Base-by-base conservation (phyloP, 2,329 filamentous ascomycete genomes). In the Cercospora sojina region DNA sequence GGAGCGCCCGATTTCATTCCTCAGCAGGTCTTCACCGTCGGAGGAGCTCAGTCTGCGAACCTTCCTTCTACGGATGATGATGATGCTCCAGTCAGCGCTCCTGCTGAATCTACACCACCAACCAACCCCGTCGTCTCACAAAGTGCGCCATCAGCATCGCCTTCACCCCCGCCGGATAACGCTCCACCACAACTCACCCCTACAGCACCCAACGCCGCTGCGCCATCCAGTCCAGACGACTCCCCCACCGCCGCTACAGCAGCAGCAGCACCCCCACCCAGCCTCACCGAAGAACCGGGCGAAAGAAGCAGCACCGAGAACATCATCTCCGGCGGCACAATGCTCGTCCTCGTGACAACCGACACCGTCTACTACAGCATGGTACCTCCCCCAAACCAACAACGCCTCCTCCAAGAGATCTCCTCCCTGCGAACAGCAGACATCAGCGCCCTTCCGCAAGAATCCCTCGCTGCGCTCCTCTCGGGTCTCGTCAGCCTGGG, bases 341-440 rank as follows among this genome's bases (percentile, higher is more conserved):
- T 59, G 18, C 12, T 41, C 35, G 35, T 59, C 10, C 12, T 41
- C 35, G 35, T 41, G 2, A 67, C 65, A 13, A n/a, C n/a, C n/a
- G 38, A 67, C 7, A 67, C 65, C 0, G 65, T 67, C 18, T 67
- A 60, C 32, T 67, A 67, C 62, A 67, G 65, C 57, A 64, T 64
- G 57, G 35, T 60, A 2, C n/a, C 59, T 3, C 12, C 43, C 9
- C 57, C 57, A 53, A 49, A n/a, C 3, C 43, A 59, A 18, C 65
- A 62, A 32, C 20, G 51, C 7, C 4, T 62, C 1, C 55, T 66
- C 7, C 18, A 58, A 16, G 59, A 13, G 6, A 12, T 53, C 10
- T 27, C 31, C 3, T 49, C 43, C 13, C 27, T 51, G 23, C 23
- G 13, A 27, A 27, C 47, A 12, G 1, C 4, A 6, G 20, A 16